Percentiles rank a stretch among this genome's conserved stretches.
Conservation (phyloP, 2,329 filamentous ascomycete genomes). For the Phaeoacremonium minimum region DNA sequence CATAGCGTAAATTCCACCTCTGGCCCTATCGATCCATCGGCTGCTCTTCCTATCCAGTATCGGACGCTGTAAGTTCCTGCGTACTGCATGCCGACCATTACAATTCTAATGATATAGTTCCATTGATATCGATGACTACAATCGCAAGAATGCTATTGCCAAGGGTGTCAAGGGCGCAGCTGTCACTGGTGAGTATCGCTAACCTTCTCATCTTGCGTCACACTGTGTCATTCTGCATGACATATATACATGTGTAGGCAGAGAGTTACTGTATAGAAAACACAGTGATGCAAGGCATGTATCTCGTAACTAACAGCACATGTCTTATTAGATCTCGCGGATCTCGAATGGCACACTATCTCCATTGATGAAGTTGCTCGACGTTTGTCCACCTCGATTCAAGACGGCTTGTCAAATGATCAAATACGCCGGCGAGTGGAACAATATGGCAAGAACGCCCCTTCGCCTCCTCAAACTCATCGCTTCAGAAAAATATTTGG, state of each 20-base stretch:
- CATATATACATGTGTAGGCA: not conserved
- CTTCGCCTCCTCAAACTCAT: conserved; percentile 60
- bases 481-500: conserved; percentile 53
- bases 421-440: conserved; percentile 49
- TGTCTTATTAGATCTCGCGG: conserved; percentile 48
- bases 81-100: conserved; percentile 9
- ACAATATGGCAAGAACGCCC: conserved; percentile 64
- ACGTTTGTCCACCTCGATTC: conserved; percentile 52
- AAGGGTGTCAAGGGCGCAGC: conserved; percentile 37
- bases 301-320: not conserved
- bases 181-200: conserved; percentile 37
- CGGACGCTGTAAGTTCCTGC: conserved; percentile 40
- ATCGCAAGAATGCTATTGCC: conserved; percentile 35
- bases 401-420: conserved; percentile 55
- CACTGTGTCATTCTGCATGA: not conserved
- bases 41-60: conserved; percentile 48
- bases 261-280: not conserved
- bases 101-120: conserved; percentile 25
- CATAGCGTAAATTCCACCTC: conserved; percentile 30
- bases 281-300: too few species aligned
- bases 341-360: conserved; percentile 65
- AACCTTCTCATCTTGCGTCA: too few species aligned
- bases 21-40: conserved; percentile 31
- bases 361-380: conserved; percentile 52
- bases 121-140: conserved; percentile 52